A percentile compares a stretch with the other conserved stretches of the same genome.
Conservation (phyloP, 768 basidiomycete genomes). For the Serendipita sp. region DNA sequence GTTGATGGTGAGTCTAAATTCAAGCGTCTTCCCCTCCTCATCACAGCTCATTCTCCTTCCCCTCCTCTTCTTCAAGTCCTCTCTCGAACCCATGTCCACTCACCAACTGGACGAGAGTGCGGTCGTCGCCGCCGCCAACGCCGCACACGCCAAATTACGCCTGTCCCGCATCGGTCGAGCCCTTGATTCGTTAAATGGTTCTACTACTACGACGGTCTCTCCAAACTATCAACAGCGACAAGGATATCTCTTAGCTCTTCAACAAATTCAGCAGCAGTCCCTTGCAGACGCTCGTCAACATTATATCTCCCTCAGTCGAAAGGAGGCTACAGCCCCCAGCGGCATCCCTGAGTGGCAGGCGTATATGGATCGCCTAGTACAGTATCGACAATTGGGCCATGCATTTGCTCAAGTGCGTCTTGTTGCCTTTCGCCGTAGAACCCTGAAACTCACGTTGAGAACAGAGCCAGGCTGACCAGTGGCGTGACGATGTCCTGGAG, state of each 20-base stretch:
- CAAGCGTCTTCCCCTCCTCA: not conserved
- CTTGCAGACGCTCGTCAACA: not conserved
- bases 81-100: not conserved
- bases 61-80: not conserved
- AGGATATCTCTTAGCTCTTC: not conserved
- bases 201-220: not conserved
- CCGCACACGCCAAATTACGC: conserved; percentile 1
- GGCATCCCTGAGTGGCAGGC: not conserved
- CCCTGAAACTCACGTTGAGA: not conserved
- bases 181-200: not conserved
- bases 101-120: not conserved
- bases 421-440: not conserved
- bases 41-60: not conserved
- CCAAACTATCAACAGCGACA: not conserved
- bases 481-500: not conserved
- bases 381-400: not conserved
- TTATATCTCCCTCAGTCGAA: not conserved
- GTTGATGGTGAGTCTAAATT: not conserved
- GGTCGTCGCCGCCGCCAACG: not conserved
- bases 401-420: not conserved
- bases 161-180: not conserved
- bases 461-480: conserved; percentile 1
- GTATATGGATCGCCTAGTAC: not conserved
- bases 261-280: not conserved
- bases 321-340: not conserved